Evolutionary conservation across 257 asterid genomes (phyloP), one percentile per base, ranked within the genome.

Genomic region (Cordia subcordata): DNA sequence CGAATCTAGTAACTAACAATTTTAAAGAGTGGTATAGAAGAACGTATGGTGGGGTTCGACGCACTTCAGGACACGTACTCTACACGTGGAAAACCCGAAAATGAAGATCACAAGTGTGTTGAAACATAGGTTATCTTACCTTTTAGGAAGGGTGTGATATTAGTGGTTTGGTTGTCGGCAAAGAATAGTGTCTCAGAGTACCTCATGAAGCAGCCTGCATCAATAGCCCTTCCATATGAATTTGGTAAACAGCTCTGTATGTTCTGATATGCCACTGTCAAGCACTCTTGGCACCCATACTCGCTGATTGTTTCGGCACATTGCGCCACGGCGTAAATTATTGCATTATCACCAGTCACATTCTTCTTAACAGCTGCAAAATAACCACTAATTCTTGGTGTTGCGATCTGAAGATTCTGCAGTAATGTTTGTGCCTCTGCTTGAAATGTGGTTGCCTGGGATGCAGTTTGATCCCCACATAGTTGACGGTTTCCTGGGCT

Each of bases 121-220:
- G 35, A 27, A 27, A 27, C 12, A 42, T 8, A 42, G 47, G 15
- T 2, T 11, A 49, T 18, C 23, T 66, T 54, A 73, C 35, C 83
- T 67, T 69, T 70, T 35, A 87, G 79, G 70, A 72, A 87, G 0
- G 87, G 90, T 8, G 74, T 57, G 67, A 87, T 77, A 65, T 87
- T 64, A 11, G 62, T 50, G 4, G 88, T 83, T 71, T 67, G 83
- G 61, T 87, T 87, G 61, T 73, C 82, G 20, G 85, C 68, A 18
- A 90, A 90, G 60, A 90, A 90, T 0, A 86, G 72, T 0, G 77
- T 65, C 38, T 57, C 77, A 0, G 98, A 90, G 53, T 78, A 90
- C 67, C 97, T 66, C 40, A 87, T 54, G 16, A 87, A 90, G 44
- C 96, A 90, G 3, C 77, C 96, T 4, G 91, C 90, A 65, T 87